phyloP scores from a whole-genome alignment of 192 early-diverging fungal species.

The Pilaira anomala region DNA sequence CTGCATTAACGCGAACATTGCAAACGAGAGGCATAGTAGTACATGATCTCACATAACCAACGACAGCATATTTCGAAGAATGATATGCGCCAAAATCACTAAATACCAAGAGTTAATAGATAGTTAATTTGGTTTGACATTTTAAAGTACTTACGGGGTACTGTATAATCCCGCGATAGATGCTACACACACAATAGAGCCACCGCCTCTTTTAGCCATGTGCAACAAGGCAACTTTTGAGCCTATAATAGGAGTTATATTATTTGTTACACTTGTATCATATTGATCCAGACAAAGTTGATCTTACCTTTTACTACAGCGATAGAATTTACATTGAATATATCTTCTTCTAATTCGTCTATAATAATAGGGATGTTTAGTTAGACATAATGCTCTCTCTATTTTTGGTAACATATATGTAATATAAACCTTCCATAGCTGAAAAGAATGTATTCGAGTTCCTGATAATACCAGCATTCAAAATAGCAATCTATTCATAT shows the following conservation, averaged over 20 bases:
- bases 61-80: slow-evolving; percentile 19
- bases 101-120: not conserved
- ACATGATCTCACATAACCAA: slow-evolving; percentile 21
- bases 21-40: not conserved
- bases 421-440: too few species aligned
- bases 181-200: slow-evolving; percentile 27
- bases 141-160: not conserved
- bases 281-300: too few species aligned
- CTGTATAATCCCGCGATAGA: slow-evolving; percentile 26
- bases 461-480: too few species aligned
- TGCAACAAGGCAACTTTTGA: slow-evolving; percentile 27
- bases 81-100: slow-evolving; percentile 10
- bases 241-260: too few species aligned
- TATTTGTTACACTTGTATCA: too few species aligned
- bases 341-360: slow-evolving; percentile 6
- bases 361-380: too few species aligned
- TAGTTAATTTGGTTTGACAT: not conserved
- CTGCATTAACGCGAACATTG: slow-evolving; percentile 20
- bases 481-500: too few species aligned
- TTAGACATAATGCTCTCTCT: too few species aligned
- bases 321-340: slow-evolving; percentile 8
- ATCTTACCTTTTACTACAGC: slow-evolving; percentile 19
- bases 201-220: slow-evolving; percentile 27
- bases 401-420: too few species aligned
- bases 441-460: too few species aligned